These are phyloP conservation scores for Acorus calamus DNA, from an alignment of 106 monocot genomes.

Conservation along the genomic window DNA sequence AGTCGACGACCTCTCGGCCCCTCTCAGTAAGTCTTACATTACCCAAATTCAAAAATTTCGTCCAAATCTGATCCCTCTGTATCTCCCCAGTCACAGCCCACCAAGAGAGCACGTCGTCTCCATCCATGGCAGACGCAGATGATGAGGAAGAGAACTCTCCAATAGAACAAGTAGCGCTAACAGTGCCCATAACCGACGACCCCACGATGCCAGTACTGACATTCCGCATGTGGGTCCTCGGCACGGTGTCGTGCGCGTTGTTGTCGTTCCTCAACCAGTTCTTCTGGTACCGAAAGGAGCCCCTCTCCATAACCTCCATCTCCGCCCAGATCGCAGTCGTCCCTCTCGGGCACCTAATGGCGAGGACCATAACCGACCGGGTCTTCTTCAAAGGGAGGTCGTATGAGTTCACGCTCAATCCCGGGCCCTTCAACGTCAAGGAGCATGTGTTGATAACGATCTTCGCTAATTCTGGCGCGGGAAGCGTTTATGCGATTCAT, in stretches of 20 bases:
- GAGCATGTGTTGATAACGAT: slow-evolving; percentile 82
- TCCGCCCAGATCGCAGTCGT: slow-evolving; percentile 65
- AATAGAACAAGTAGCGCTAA: slow-evolving; percentile 51
- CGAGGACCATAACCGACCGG: slow-evolving; percentile 18
- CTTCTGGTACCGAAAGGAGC: slow-evolving; percentile 60
- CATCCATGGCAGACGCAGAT: neutral
- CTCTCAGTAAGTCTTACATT: no score
- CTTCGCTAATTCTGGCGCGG: slow-evolving; percentile 66
- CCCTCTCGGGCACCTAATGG: slow-evolving; percentile 49
- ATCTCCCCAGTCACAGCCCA: no score
- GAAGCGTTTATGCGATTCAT: slow-evolving; percentile 50
- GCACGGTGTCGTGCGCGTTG: slow-evolving; percentile 32
- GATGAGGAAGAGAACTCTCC: slow-evolving; percentile 34
- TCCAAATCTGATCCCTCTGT: neutral
- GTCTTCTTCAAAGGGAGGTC: slow-evolving; percentile 24
- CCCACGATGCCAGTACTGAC: slow-evolving; percentile 33
- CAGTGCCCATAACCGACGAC: slow-evolving; percentile 40
- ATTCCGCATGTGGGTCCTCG: slow-evolving; percentile 51
- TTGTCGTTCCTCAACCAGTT: slow-evolving; percentile 62
- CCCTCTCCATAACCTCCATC: slow-evolving; percentile 41
- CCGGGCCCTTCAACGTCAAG: slow-evolving; percentile 64
- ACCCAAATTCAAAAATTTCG: neutral
- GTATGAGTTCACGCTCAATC: slow-evolving; percentile 66
- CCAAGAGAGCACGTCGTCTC: slow-evolving; percentile 1
- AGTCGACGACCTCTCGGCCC: no score